Base-by-base conservation (phyloP, 2,329 filamentous ascomycete genomes). In the Botrytis byssoidea region DNA sequence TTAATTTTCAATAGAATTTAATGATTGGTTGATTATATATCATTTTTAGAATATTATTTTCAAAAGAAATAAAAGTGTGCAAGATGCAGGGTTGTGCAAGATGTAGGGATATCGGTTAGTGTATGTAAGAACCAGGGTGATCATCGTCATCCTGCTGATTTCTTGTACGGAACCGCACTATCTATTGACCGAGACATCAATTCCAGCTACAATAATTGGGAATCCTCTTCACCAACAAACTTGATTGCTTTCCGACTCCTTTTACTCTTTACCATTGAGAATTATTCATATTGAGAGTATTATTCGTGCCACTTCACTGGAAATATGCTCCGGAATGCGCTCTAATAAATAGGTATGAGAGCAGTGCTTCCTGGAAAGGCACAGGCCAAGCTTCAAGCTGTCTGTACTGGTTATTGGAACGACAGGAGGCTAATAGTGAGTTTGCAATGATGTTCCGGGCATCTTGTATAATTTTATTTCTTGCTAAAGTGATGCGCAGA, bases 291-390 rank as follows among this genome's bases (percentile, higher is more conserved):
- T 12, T 18, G 48, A 37, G 25, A 69, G 37, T 25, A 44, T 37
- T 18, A 22, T 32, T 16, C 6, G 35, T 72, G 32, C 20, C 5
- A 40, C n/a, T 29, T 37, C 72, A 55, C 37, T 74, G 64, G 48
- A 61, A 69, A 32, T 70, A 70, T 72, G 71, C 57, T 44, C 70
- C 71, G 74, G 74, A 61, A 79, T 79, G 75, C 75, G 63, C 72
- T 67, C 51, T 74, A 48, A 74, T 76, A 71, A 73, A 78, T 80
- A 89, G 85, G 85, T 83, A 94, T 94, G 92, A 90, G 91, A 86
- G 88, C 90, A 81, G 89, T 95, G 84, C 87, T 95, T 79, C 93
- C 93, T 77, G 93, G 93, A 82, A 89, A 91, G 85, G 92, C 93
- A 82, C 89, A 89, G 85, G 87, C 91, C 79, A 92, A 89, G 86